A percentile compares a stretch with the other conserved stretches of the same genome.
Evolutionary conservation across 2,329 filamentous ascomycete species (phyloP).

Genomic region (Hymenoscyphus scutula): DNA sequence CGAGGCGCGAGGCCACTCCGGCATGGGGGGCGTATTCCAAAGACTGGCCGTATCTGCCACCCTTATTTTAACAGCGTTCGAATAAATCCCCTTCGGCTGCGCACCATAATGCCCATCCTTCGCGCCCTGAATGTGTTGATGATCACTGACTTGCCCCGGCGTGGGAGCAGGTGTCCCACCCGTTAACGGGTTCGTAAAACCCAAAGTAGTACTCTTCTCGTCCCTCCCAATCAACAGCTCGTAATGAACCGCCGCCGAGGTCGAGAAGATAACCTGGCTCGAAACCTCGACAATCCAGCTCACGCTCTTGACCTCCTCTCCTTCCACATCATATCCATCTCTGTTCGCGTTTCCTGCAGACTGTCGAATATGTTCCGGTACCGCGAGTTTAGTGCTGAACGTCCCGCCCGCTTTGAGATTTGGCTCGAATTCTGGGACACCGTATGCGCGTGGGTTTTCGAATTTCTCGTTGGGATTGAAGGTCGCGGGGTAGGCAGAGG

Average conservation of each 20-base stretch:
- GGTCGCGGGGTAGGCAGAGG: conserved; percentile 77
- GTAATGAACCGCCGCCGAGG: conserved; percentile 80
- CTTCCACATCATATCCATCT: conserved; percentile 42
- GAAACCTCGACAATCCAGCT: conserved; percentile 90
- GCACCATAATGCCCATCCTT: conserved; percentile 59
- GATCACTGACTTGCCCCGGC: conserved; percentile 75
- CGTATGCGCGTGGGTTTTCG: conserved; percentile 65
- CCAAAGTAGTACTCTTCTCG: conserved; percentile 74
- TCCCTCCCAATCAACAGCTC: conserved; percentile 85
- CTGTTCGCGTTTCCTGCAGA: conserved; percentile 50
- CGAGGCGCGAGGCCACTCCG: conserved; percentile 52
- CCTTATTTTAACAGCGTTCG: conserved; percentile 71
- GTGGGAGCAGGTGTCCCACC: conserved; percentile 41
- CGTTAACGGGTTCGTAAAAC: conserved; percentile 35
- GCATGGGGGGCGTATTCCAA: conserved; percentile 89
- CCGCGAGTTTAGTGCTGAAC: conserved; percentile 76
- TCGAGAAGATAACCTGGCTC: conserved; percentile 92
- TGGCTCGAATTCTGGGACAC: conserved; percentile 87
- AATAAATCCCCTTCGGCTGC: conserved; percentile 76
- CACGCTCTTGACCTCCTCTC: conserved; percentile 53
- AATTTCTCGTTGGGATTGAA: conserved; percentile 83
- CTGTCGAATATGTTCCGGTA: conserved; percentile 75
- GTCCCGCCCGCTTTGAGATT: conserved; percentile 91
- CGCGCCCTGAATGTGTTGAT: conserved; percentile 61
- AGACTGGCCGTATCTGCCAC: conserved; percentile 86